phyloP scores from a whole-genome alignment of 1,284 basidiomycete species.

The Tremellales sp. region DNA sequence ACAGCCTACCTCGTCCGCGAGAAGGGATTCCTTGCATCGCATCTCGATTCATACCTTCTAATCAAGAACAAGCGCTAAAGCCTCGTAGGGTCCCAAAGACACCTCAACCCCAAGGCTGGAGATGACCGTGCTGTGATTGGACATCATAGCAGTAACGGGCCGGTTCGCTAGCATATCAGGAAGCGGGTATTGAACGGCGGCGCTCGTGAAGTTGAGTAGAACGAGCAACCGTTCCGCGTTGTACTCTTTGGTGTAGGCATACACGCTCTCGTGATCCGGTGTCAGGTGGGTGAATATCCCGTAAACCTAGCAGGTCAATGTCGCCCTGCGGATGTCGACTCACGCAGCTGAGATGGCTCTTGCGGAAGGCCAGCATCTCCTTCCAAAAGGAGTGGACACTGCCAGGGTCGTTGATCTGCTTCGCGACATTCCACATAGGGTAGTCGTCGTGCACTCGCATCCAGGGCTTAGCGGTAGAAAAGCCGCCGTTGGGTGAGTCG shows the following conservation, averaged over 20 bases:
- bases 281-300: constrained; percentile 4
- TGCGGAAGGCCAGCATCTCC: constrained; percentile 34
- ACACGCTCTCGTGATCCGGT: constrained; percentile 4
- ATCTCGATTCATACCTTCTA: too few relatives aligned
- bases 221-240: constrained; percentile 5
- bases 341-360: constrained; percentile 12
- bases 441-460: constrained; percentile 72
- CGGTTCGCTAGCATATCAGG: too few relatives aligned
- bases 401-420: constrained; percentile 35
- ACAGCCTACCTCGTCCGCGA: too few relatives aligned
- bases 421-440: constrained; percentile 43
- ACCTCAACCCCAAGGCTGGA: too few relatives aligned
- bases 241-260: constrained; percentile 7
- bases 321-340: too few relatives aligned
- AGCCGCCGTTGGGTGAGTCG: constrained; percentile 59
- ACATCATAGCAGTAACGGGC: too few relatives aligned
- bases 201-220: constrained; percentile 10
- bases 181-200: neutral
- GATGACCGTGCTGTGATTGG: too few relatives aligned
- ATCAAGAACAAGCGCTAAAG: too few relatives aligned
- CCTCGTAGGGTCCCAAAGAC: too few relatives aligned
- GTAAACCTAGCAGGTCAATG: constrained; percentile 11
- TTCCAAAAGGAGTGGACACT: constrained; percentile 28
- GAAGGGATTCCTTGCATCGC: too few relatives aligned
- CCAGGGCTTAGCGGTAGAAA: constrained; percentile 61